phyloP scores from a whole-genome alignment of 2,329 filamentous ascomycete genomes.

The Cercospora sp. region DNA sequence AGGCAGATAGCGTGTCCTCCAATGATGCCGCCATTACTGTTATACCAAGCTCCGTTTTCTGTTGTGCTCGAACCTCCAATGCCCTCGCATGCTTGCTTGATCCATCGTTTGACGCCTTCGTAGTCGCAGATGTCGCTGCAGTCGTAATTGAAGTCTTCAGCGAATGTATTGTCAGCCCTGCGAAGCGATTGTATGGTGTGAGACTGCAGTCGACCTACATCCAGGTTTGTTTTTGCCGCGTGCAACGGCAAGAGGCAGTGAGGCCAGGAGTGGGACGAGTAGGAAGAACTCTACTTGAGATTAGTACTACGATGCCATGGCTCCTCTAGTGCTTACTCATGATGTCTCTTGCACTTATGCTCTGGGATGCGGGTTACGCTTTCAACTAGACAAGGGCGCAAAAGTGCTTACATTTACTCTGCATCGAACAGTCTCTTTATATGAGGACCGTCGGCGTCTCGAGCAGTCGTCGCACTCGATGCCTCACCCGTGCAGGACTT shows the following conservation, averaged over 20 bases:
- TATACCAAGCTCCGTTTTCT: background rate
- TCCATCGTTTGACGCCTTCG: background rate
- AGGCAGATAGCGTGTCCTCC: background rate
- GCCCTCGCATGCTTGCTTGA: slow-evolving; percentile 12
- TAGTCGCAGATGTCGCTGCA: slow-evolving; percentile 5
- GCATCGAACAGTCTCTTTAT: background rate
- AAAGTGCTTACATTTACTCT: background rate
- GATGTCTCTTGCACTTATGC: background rate
- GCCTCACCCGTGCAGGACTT: background rate
- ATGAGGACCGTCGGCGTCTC: background rate
- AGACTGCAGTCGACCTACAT: background rate
- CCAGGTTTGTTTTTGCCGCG: background rate
- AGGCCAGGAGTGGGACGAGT: background rate
- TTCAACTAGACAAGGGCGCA: background rate
- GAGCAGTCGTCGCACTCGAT: too few relatives aligned
- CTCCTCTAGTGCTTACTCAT: background rate
- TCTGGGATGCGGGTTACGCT: background rate
- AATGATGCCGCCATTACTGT: background rate
- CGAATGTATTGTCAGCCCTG: background rate
- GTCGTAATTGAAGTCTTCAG: background rate
- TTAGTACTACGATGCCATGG: background rate
- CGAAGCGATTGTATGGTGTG: background rate
- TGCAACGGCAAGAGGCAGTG: background rate
- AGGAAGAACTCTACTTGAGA: background rate
- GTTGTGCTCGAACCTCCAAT: slow-evolving; percentile 2